These are phyloP conservation scores for Suillus fuscotomentosus DNA, from an alignment of 768 basidiomycete genomes.

Conservation along the genomic window DNA sequence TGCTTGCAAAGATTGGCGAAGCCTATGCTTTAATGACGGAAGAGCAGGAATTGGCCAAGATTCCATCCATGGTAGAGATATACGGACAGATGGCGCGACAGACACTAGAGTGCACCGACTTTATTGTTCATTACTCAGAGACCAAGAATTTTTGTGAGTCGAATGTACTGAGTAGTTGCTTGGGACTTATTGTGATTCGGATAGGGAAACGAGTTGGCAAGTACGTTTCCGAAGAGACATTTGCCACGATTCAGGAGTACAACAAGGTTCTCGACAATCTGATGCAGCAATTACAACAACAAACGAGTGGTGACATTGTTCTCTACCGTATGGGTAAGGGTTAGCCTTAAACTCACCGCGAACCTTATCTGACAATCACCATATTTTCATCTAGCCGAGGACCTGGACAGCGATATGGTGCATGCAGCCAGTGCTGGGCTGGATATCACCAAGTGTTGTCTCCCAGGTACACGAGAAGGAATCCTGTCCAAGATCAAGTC, in stretches of 20 bases:
- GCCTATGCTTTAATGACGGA: background rate
- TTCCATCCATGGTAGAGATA: background rate
- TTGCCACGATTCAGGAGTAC: background rate
- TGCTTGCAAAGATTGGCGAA: too few relatives aligned
- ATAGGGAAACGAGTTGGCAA: conserved; percentile 3
- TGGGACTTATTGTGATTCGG: background rate
- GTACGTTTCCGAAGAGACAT: background rate
- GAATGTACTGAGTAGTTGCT: background rate
- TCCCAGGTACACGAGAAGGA: conserved; percentile 12
- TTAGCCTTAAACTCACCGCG: background rate
- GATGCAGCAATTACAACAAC: conserved; percentile 1
- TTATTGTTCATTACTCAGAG: conserved; percentile 25
- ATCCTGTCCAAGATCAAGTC: conserved; percentile 13
- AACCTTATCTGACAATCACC: background rate
- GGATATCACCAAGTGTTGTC: conserved; percentile 7
- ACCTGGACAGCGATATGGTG: background rate
- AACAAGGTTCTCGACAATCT: background rate
- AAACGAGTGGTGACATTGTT: background rate
- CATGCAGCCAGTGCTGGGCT: background rate
- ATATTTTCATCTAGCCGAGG: background rate
- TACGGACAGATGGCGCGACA: conserved; percentile 9
- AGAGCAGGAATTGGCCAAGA: background rate
- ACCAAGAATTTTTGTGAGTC: conserved; percentile 22
- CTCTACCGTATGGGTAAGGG: background rate
- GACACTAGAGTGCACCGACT: conserved; percentile 24